Evolutionary conservation across 805 yeast genomes (phyloP), one percentile per base, ranked within the genome.

Genomic region (Teunomyces barrocoloradensis): DNA sequence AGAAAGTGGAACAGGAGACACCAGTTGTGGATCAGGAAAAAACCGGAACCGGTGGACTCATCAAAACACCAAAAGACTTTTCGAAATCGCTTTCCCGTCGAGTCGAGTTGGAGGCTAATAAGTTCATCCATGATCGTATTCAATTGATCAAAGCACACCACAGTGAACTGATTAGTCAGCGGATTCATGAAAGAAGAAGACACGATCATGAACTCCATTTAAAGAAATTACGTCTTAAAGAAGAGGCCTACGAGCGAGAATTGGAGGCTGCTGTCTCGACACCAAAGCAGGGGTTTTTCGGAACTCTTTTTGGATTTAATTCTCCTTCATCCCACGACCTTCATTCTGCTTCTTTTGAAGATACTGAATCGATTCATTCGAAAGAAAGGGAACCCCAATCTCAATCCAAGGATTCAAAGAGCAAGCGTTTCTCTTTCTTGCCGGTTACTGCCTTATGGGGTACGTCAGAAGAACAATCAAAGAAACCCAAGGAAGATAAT

Each of bases 151-250:
- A 65, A 51, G 65, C 64, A 4, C 74, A 68, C 46, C 75, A 72
- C 48, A 60, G 62, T 45, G 64, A 69, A 49, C 68, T 67, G 51
- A 71, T 72, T 44, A 52, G 63, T 18, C 55, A 64, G 40, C 63
- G 65, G 50, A 65, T 73, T 43, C 66, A 64, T 45, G 75, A 70
- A 44, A 59, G 78, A 38, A 68, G 66, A 48, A 58, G 66, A 28
- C 59, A 58, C 41, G 78, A 73, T 51, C 75, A 71, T 51, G 76
- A 72, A 46, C 40, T 57, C 37, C 68, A 66, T 43, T 58, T 73
- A 13, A 59, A 58, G 40, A 65, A 71, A 45, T 53, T 72, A 28
- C 63, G 60, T 47, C 51, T 54, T 39, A 71, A 69, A 55, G 77
- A 73, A 52, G 73, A 67, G 47, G 69, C 71, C 48, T 69, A 66